phyloP scores from a whole-genome alignment of 1,284 basidiomycete genomes.

The Sporisorium graminicola region DNA sequence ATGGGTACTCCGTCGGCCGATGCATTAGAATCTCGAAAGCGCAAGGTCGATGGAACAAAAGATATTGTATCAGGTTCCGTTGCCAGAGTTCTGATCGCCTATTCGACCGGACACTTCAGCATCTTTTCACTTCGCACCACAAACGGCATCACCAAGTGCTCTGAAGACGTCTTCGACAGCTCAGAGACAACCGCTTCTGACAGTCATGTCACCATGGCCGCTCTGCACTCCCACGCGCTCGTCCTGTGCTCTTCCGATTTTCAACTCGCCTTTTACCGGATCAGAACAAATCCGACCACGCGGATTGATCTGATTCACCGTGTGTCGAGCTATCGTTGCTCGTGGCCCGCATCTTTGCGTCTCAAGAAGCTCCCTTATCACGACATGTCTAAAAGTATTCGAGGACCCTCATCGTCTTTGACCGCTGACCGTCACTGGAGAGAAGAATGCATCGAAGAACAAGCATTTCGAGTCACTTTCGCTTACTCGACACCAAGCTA shows the following conservation, averaged over 20 bases:
- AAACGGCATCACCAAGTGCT: not conserved
- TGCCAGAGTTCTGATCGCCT: constrained; percentile 55
- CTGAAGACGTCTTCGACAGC: constrained; percentile 24
- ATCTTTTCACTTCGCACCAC: constrained; percentile 50
- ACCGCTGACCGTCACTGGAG: not conserved
- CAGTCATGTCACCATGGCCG: constrained; percentile 36
- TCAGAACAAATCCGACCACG: constrained; percentile 3
- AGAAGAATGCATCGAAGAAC: not conserved
- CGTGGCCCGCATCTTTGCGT: constrained; percentile 52
- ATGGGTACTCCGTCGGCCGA: not conserved
- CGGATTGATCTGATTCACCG: constrained; percentile 16
- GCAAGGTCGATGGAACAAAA: not conserved
- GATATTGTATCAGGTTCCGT: not conserved
- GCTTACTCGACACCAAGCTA: constrained; percentile 66
- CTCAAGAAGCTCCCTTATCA: constrained; percentile 53
- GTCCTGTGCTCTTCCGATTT: constrained; percentile 63
- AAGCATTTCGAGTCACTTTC: constrained; percentile 55
- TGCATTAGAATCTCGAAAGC: constrained; percentile 9
- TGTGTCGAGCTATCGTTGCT: constrained; percentile 41
- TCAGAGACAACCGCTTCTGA: not conserved
- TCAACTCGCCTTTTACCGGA: constrained; percentile 52
- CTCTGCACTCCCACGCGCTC: constrained; percentile 56
- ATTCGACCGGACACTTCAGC: constrained; percentile 61
- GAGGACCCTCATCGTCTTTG: not conserved
- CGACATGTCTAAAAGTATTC: constrained; percentile 25